Percentiles rank a stretch among this genome's conserved stretches.
Evolutionary conservation across 2,329 filamentous ascomycete species (phyloP).

Genomic region (Lachnellula arida): DNA sequence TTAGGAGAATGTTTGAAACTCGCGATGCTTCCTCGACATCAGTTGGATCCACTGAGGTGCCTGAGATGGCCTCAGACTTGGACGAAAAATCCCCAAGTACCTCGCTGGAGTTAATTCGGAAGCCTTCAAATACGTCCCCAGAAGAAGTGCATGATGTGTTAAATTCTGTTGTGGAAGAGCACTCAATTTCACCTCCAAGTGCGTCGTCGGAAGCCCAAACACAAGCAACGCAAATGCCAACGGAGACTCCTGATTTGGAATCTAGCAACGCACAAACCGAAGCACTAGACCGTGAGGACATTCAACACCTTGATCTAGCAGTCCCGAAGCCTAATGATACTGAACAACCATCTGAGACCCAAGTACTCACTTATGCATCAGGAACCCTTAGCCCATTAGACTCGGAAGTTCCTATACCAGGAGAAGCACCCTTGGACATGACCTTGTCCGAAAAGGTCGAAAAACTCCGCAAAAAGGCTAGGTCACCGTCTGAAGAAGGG

Average conservation of each 20-base stretch:
- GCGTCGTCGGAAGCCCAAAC: neutral
- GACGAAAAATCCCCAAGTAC: conserved; percentile 39
- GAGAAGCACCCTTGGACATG: conserved; percentile 16
- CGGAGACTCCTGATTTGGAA: neutral
- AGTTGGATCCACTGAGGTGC: conserved; percentile 61
- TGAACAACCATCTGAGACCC: conserved; percentile 8
- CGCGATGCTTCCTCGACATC: conserved; percentile 73
- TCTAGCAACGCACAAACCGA: conserved; percentile 18
- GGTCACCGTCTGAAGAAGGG: conserved; percentile 8
- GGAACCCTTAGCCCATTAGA: conserved; percentile 5
- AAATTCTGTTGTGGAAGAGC: conserved; percentile 55
- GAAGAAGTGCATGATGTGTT: conserved; percentile 62
- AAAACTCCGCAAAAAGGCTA: conserved; percentile 18
- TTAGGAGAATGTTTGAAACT: conserved; percentile 93
- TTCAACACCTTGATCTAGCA: conserved; percentile 58
- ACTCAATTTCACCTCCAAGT: neutral
- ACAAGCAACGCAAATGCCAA: neutral
- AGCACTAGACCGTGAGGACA: conserved; percentile 45
- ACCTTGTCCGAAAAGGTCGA: conserved; percentile 30
- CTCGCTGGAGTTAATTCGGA: conserved; percentile 22
- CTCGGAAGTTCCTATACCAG: neutral
- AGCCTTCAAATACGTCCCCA: conserved; percentile 41
- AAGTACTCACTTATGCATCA: conserved; percentile 8
- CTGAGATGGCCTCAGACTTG: conserved; percentile 47
- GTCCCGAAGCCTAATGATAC: conserved; percentile 29